phyloP scores from a whole-genome alignment of 108 stramenopile species.

The Conticribra weissflogii region DNA sequence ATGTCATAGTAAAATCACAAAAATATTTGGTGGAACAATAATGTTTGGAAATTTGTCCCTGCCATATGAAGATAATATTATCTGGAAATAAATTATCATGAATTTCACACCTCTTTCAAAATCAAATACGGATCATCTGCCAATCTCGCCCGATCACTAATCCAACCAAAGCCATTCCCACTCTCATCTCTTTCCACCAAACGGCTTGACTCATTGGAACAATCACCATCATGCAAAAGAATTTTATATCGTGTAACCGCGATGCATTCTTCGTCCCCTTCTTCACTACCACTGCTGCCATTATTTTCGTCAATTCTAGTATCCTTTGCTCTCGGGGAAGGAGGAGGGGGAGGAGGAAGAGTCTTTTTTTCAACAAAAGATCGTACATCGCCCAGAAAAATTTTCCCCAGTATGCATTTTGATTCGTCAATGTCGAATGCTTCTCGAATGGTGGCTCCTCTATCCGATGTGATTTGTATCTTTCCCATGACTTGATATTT shows the following conservation, averaged over 20 bases:
- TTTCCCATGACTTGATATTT: conserved; percentile 27
- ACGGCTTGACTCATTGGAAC: conserved; percentile 4
- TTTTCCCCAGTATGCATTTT: conserved; percentile 22
- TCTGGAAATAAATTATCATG: not conserved
- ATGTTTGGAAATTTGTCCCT: not conserved
- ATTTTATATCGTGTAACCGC: conserved; percentile 44
- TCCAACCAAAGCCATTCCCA: conserved; percentile 30
- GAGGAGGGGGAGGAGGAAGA: conserved; percentile 31
- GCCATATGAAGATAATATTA: not conserved
- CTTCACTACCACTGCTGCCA: conserved; percentile 2
- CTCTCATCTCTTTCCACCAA: conserved; percentile 2
- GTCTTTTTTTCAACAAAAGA: conserved; percentile 30
- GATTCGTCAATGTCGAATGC: conserved; percentile 45
- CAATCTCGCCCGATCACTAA: conserved; percentile 43
- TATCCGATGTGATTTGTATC: conserved; percentile 30
- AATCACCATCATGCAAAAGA: conserved; percentile 11
- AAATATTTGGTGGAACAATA: not conserved
- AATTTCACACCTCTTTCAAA: conserved; percentile 18
- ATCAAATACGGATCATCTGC: conserved; percentile 48
- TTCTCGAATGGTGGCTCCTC: conserved; percentile 43
- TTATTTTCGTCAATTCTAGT: not conserved
- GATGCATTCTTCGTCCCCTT: conserved; percentile 38
- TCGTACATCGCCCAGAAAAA: conserved; percentile 29
- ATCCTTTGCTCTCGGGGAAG: not conserved
- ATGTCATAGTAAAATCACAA: too few relatives aligned